Evolutionary conservation across 2,329 filamentous ascomycete species (phyloP).

Genomic region (Colletotrichum filicis): DNA sequence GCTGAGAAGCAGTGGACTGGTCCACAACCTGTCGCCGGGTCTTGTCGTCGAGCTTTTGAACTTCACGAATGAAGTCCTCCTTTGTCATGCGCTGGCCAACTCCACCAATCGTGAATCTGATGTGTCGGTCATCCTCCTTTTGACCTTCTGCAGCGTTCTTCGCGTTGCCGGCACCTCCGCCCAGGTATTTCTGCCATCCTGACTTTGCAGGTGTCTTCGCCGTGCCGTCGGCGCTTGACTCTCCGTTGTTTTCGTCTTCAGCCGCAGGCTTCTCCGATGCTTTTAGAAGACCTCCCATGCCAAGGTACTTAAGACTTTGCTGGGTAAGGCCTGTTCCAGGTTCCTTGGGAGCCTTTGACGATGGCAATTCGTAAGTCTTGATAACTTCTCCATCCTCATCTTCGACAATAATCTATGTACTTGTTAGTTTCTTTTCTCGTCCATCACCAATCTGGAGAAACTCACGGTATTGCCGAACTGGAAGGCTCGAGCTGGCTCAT

Average conservation of each 20-base stretch:
- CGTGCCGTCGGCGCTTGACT: conserved; percentile 45
- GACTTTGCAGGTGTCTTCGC: conserved; percentile 53
- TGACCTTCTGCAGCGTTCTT: conserved; percentile 53
- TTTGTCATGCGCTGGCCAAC: conserved; percentile 83
- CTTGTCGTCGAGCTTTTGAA: conserved; percentile 77
- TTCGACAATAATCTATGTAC: conserved; percentile 80
- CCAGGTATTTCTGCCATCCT: conserved; percentile 64
- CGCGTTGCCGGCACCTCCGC: conserved; percentile 46
- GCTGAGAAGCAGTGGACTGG: conserved; percentile 58
- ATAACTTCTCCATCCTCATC: conserved; percentile 88
- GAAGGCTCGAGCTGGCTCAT: conserved; percentile 83
- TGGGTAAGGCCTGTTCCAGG: conserved; percentile 47
- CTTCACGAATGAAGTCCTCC: conserved; percentile 80
- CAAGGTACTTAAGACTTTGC: conserved; percentile 64
- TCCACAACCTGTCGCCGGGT: conserved; percentile 67
- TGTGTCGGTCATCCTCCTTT: conserved; percentile 75
- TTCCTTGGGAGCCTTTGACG: conserved; percentile 52
- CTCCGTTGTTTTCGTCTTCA: conserved; percentile 43
- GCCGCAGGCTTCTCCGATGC: conserved; percentile 49
- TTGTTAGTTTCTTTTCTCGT: conserved; percentile 40
- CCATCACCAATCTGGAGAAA: conserved; percentile 8
- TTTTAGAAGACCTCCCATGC: conserved; percentile 59
- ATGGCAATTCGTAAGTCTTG: conserved; percentile 82
- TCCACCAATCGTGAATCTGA: conserved; percentile 81
- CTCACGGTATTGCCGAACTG: conserved; percentile 83